Evolutionary conservation across 371 early-diverging fungal genomes (phyloP).

Genomic region (Mucor lusitanicus): DNA sequence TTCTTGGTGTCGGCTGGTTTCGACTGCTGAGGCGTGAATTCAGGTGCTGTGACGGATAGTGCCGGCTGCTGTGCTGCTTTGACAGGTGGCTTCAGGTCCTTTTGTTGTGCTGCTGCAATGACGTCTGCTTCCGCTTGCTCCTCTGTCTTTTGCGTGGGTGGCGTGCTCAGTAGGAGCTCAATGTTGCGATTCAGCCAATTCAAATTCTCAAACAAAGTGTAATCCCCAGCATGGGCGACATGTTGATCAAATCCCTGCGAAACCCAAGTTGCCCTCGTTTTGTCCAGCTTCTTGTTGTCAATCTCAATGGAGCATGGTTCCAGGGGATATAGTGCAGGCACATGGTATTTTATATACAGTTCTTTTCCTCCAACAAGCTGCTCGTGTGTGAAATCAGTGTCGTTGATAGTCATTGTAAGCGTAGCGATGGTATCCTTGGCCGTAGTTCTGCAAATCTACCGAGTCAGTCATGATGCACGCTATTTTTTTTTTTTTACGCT

Average conservation of each 20-base stretch:
- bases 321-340: slow-evolving; percentile 54
- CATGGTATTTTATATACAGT: slow-evolving; percentile 34
- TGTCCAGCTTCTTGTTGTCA: slow-evolving; percentile 43
- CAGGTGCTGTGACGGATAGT: slow-evolving; percentile 12
- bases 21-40: slow-evolving; percentile 8
- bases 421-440: slow-evolving; percentile 1
- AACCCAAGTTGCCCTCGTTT: slow-evolving; percentile 42
- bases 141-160: slow-evolving; percentile 18
- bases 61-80: slow-evolving; percentile 1
- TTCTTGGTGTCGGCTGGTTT: slow-evolving; percentile 5
- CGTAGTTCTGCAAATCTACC: not conserved
- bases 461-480: not conserved
- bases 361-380: slow-evolving; percentile 29
- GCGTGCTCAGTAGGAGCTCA: slow-evolving; percentile 19
- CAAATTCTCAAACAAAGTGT: slow-evolving; percentile 55
- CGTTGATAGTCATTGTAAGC: slow-evolving; percentile 28
- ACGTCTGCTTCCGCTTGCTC: slow-evolving; percentile 16
- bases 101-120: slow-evolving; percentile 17
- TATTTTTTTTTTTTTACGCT: no score
- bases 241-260: slow-evolving; percentile 55
- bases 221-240: slow-evolving; percentile 28
- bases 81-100: slow-evolving; percentile 10
- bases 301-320: slow-evolving; percentile 53
- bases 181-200: slow-evolving; percentile 72
- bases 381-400: slow-evolving; percentile 35